Percentiles rank a stretch among this genome's conserved stretches.
Evolutionary conservation across 2,329 filamentous ascomycete species (phyloP).

Genomic region (Aspergillus japonicus): DNA sequence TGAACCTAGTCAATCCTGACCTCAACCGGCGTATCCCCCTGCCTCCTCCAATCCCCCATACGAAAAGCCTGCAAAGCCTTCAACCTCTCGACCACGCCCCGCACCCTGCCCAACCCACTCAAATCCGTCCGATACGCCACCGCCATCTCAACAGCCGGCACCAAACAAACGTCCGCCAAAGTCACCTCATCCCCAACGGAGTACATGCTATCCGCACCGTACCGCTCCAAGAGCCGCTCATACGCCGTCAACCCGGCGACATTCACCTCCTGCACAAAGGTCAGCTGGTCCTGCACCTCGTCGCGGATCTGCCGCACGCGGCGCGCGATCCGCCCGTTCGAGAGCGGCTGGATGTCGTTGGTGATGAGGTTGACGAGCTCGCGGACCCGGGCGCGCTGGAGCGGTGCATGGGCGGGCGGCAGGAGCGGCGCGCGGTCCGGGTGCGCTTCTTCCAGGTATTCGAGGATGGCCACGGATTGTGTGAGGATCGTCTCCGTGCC

Average conservation of each 20-base stretch:
- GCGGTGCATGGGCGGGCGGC: neutral
- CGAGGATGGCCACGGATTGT: conserved; percentile 2
- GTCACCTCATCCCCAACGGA: neutral
- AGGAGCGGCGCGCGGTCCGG: neutral
- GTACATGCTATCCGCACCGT: neutral
- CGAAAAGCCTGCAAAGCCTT: neutral
- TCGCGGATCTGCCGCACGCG: neutral
- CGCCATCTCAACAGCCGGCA: conserved; percentile 1
- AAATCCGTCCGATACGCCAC: neutral
- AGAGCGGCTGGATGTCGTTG: conserved; percentile 1
- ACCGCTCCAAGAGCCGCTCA: neutral
- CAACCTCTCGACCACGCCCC: neutral
- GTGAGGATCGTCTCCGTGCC: neutral
- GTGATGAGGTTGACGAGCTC: conserved; percentile 4
- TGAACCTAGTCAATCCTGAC: too few relatives aligned
- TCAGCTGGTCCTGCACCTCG: neutral
- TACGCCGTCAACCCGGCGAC: neutral
- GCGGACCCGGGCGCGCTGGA: neutral
- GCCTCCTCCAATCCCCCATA: neutral
- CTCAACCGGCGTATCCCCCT: conserved; percentile 2
- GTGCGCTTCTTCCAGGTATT: conserved; percentile 2
- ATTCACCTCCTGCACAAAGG: neutral
- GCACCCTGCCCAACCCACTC: neutral
- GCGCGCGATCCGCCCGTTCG: neutral
- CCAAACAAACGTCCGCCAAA: neutral